These are phyloP conservation scores for Gloeopeniophorella convolvens DNA, from an alignment of 768 basidiomycete species.

Conservation along the genomic window DNA sequence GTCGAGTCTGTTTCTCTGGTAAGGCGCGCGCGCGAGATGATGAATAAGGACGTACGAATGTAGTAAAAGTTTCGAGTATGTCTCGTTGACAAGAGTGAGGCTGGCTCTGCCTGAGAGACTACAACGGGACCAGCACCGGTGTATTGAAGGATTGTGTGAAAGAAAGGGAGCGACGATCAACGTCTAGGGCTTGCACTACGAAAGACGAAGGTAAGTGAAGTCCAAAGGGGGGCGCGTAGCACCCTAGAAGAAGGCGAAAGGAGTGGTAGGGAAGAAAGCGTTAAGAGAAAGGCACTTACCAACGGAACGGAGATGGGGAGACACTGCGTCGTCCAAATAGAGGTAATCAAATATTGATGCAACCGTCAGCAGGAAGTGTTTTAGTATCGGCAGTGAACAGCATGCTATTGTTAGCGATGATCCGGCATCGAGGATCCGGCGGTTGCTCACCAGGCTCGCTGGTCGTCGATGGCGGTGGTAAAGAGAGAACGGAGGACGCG, in stretches of 20 bases:
- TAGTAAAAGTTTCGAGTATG: no score
- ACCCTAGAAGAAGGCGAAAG: constrained; percentile 24
- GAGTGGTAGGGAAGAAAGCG: constrained; percentile 25
- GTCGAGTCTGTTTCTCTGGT: neutral
- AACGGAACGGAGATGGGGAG: constrained; percentile 4
- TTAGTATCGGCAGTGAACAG: no score
- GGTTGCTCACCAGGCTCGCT: no score
- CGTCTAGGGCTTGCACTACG: constrained; percentile 20
- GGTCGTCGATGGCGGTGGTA: no score
- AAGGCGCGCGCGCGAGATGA: neutral
- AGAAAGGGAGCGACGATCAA: constrained; percentile 13
- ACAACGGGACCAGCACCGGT: constrained; percentile 10
- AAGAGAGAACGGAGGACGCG: no score
- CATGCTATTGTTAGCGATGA: no score
- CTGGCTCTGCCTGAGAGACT: neutral
- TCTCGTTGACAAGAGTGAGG: no score
- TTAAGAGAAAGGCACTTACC: constrained; percentile 16
- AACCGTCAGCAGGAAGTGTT: neutral
- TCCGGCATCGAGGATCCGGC: no score
- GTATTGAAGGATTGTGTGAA: neutral
- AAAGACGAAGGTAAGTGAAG: constrained; percentile 30
- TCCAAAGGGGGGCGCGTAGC: constrained; percentile 7
- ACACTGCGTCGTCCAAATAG: neutral
- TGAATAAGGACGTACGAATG: neutral
- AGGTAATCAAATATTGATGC: constrained; percentile 11